Base-by-base conservation (phyloP, 192 early-diverging fungal genomes). In the Mortierella alpina region DNA sequence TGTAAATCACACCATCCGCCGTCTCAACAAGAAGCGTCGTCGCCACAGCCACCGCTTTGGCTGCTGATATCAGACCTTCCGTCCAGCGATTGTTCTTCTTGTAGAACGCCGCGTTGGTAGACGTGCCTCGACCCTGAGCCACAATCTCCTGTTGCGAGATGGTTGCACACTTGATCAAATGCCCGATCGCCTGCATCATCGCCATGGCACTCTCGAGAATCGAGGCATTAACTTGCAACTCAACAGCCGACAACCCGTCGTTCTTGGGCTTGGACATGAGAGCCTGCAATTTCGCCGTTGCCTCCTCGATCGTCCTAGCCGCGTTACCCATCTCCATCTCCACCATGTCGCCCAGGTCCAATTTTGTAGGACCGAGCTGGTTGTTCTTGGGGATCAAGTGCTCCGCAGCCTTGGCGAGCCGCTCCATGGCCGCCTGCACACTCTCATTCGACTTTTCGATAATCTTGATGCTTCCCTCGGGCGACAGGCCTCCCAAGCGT, bases 41-140 rank as follows among this genome's bases (percentile, higher is more conserved):
- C 10, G 96, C 96, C n/a, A 93, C 54, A 0, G 98, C 96, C 14
- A 99, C 96, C 0, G 96, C 89, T 81, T 98, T 95, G 15, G 98
- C 98, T 0, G 98, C 98, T 10, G 95, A 95, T 64, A 99, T 97
- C 18, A 99, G 88, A 39, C 98, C 98, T 78, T 99, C 98, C 6
- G 97, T 99, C 98, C 98, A 99, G 67, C 96, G 94, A 88, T 99
- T 98, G 88, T 99, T 95, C 88, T 99, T 99, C 85, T 98, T 98
- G 90, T 99, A 99, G 83, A 98, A 98, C 1, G 94, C 95, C 1
- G 91, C 91, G 62, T 90, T 92, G 13, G 94, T 90, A 51, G 90
- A 91, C 0, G 89, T 79, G 6, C 95, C 96, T 53, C 93, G 88
- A 20, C 96, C 96, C 82, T 98, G 94, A 1, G 94, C 91, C 7